Base-by-base conservation (phyloP, 1,284 basidiomycete genomes). In the Ceratobasidium sp. region DNA sequence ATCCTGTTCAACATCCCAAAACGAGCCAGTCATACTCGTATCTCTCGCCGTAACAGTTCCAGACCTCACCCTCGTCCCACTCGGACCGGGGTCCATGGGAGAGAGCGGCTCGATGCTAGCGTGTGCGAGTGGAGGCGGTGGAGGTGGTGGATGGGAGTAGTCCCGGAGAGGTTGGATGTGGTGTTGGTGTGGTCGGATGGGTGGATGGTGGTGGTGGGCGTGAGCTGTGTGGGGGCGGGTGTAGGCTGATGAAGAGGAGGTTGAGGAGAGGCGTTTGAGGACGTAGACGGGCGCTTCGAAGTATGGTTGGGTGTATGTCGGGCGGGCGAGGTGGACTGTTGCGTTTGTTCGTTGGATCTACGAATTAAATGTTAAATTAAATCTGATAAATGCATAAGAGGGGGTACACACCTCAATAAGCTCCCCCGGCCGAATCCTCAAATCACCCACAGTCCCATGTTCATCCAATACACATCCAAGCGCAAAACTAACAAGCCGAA, bases 11-110 rank as follows among this genome's bases (percentile, higher is more conserved):
- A 33, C 26, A 20, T 75, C 72, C 69, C 55, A 58, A 3, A 46
- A 69, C 60, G 73, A 78, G 69, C 39, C 23, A 49, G 23, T 75
- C 67, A 55, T 75, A 73, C 28, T 61, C 77, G 56, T 63, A 13
- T 63, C 60, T 39, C 20, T 39, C 44, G 44, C 77, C 33, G 78
- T 77, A 20, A 68, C 64, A 6, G 80, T 78, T 28, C 67, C 42
- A 12, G 79, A 81, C 39, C 55, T 68, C 46, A 64, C 12, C 33
- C 76, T 49, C 53, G 79, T 78, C 44, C 51, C 77, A 40, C 60
- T 79, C 49, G 77, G 60, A 5, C 61, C 55, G 61, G 66, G 13
- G 49, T 81, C 66, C 70, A 80, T 68, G 56, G 80, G 77, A 40
- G 80, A 67, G 28, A 66, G 73, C 7, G 64, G 69, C 72, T 75